Percentiles rank a stretch among this genome's conserved stretches.
Conservation (phyloP, 768 basidiomycete species). For the Leucocoprinus birnbaumii region DNA sequence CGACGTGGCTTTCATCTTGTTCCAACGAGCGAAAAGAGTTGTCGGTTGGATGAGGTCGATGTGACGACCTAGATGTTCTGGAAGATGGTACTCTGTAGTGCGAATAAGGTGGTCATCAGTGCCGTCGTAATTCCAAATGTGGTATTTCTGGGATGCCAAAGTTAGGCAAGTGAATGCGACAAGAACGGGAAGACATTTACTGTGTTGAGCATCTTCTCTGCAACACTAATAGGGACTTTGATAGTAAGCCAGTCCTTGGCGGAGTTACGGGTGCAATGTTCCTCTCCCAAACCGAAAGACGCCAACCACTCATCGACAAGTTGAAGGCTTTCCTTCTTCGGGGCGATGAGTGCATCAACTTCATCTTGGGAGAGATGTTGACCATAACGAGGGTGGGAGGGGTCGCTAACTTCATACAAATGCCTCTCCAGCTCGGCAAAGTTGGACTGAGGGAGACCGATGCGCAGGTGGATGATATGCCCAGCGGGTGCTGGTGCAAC, state of each 20-base stretch:
- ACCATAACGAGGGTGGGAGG: conserved; percentile 51
- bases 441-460: conserved; percentile 53
- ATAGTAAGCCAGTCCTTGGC: conserved; percentile 71
- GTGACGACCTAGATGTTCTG: conserved; percentile 53
- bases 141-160: conserved; percentile 46
- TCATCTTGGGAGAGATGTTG: conserved; percentile 61
- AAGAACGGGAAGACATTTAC: conserved; percentile 31
- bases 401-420: conserved; percentile 58
- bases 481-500: conserved; percentile 34
- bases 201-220: conserved; percentile 71
- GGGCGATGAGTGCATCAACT: conserved; percentile 59
- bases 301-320: conserved; percentile 62
- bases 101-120: conserved; percentile 57
- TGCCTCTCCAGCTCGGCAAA: conserved; percentile 48
- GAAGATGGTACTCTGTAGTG: conserved; percentile 69
- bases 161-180: not conserved
- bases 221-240: conserved; percentile 52
- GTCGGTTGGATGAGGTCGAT: conserved; percentile 72
- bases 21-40: conserved; percentile 56
- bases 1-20: conserved; percentile 36
- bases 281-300: conserved; percentile 47
- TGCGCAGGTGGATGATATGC: conserved; percentile 51
- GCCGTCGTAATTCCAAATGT: conserved; percentile 53
- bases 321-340: conserved; percentile 48
- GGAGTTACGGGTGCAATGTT: conserved; percentile 50